phyloP scores from a whole-genome alignment of 2,329 filamentous ascomycete genomes.

The Monosporascus cannonballus region DNA sequence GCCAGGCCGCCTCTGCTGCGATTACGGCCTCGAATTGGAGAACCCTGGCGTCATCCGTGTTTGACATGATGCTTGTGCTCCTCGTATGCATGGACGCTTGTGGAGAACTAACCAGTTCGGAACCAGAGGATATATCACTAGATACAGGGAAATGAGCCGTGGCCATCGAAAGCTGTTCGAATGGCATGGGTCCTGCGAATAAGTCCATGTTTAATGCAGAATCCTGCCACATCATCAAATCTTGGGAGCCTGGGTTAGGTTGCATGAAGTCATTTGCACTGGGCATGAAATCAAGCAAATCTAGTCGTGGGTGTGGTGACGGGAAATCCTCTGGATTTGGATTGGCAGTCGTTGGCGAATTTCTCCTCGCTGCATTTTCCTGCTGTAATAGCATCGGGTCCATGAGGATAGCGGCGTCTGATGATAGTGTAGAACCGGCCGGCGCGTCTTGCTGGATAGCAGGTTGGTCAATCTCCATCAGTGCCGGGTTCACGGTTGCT shows the following conservation, averaged over 20 bases:
- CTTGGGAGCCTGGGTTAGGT: constrained; percentile 34
- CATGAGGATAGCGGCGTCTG: constrained; percentile 20
- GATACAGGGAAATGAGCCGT: constrained; percentile 33
- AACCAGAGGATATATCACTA: constrained; percentile 35
- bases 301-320: constrained; percentile 30
- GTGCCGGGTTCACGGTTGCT: constrained; percentile 25
- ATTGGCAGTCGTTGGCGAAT: constrained; percentile 27
- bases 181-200: constrained; percentile 27
- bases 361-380: constrained; percentile 19
- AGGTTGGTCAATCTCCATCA: constrained; percentile 31
- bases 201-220: constrained; percentile 38
- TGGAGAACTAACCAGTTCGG: constrained; percentile 38
- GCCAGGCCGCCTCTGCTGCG: constrained; percentile 44
- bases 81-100: constrained; percentile 39
- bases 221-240: constrained; percentile 38
- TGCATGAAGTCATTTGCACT: constrained; percentile 29
- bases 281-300: constrained; percentile 36
- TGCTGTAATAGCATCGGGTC: constrained; percentile 27
- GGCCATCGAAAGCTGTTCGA: constrained; percentile 28
- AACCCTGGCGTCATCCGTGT: constrained; percentile 29
- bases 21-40: constrained; percentile 42
- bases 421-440: constrained; percentile 21
- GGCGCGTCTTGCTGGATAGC: constrained; percentile 19
- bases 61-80: constrained; percentile 41
- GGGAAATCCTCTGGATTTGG: constrained; percentile 29